A percentile compares a stretch with the other conserved stretches of the same genome.
Evolutionary conservation across 257 asterid species (phyloP).

Genomic region (Nicotiana undulata): DNA sequence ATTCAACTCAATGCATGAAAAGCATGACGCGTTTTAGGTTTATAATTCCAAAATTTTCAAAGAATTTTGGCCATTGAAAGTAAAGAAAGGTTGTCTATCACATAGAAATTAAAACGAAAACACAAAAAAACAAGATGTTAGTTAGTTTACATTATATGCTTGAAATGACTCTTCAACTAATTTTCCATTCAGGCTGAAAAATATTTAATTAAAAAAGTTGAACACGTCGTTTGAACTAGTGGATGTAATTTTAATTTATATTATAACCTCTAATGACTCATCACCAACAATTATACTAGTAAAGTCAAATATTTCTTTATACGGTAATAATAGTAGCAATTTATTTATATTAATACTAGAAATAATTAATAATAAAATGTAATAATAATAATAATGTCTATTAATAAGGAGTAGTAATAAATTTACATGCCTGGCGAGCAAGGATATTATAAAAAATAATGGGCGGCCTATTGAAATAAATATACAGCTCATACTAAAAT

Average conservation of each 20-base stretch:
- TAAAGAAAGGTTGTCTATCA: constrained; percentile 1
- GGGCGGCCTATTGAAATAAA: neutral
- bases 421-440: neutral
- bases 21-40: constrained; percentile 3
- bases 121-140: neutral
- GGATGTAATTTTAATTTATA: constrained; percentile 2
- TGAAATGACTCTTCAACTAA: constrained; percentile 14
- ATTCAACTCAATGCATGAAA: constrained; percentile 1
- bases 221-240: neutral
- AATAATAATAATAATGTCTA: no score
- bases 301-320: neutral
- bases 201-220: neutral
- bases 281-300: constrained; percentile 2
- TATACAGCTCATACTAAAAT: neutral
- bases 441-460: neutral
- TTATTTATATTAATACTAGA: neutral
- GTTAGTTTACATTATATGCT: neutral
- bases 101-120: neutral
- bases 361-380: no score
- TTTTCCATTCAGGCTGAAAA: neutral
- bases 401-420: no score
- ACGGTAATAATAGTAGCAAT: neutral
- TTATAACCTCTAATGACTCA: neutral
- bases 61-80: constrained; percentile 6
- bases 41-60: neutral